Conservation (phyloP, 106 monocot species). For the Apostasia shenzhenica region DNA sequence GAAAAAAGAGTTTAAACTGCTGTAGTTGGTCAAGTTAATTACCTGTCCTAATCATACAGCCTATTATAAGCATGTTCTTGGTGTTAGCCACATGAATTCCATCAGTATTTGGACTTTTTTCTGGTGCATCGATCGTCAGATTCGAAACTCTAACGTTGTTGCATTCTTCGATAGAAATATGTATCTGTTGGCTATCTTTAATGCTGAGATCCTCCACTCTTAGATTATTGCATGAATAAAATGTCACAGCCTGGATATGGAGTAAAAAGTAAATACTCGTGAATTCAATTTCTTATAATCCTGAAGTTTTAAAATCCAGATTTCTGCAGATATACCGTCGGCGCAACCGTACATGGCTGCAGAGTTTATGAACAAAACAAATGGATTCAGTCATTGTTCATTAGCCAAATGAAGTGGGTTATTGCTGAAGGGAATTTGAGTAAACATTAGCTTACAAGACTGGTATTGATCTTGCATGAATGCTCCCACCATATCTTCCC, state of each 20-base stretch:
- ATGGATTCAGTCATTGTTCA: no score
- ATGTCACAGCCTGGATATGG: conserved; percentile 51
- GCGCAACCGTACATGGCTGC: no score
- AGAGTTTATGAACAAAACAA: no score
- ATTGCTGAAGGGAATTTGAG: no score
- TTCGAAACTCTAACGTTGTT: conserved; percentile 25
- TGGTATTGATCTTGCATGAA: conserved; percentile 61
- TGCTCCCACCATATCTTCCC: conserved; percentile 69
- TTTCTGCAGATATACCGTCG: no score
- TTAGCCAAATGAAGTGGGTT: no score
- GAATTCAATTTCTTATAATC: no score
- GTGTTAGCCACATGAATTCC: conserved; percentile 64
- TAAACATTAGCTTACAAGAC: conserved; percentile 16
- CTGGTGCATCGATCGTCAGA: conserved; percentile 40
- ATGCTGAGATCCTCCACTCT: conserved; percentile 40
- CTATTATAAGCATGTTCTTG: conserved; percentile 36
- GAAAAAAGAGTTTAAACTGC: background rate
- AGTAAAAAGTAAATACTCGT: background rate
- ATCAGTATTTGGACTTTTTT: conserved; percentile 77
- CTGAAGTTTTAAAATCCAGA: no score
- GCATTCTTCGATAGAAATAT: conserved; percentile 45
- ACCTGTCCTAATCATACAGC: conserved; percentile 61
- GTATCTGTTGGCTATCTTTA: conserved; percentile 67
- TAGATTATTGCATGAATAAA: conserved; percentile 45
- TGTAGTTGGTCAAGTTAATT: background rate